phyloP scores from a whole-genome alignment of 352 stramenopile genomes.

The Phytophthora capsici region DNA sequence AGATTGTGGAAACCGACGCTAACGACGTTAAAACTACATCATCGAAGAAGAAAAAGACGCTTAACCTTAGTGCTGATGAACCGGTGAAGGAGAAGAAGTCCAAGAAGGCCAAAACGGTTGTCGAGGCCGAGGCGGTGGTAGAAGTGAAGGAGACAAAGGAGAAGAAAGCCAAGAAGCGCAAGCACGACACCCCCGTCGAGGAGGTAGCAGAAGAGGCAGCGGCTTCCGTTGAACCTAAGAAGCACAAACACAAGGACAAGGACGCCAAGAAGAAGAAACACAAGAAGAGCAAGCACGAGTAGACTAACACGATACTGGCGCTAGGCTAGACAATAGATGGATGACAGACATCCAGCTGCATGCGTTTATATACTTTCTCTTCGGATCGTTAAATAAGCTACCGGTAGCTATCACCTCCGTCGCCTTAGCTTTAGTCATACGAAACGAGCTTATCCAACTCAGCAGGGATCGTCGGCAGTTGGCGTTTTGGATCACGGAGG shows the following conservation, averaged over 20 bases:
- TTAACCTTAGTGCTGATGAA: neutral
- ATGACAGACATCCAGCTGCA: constrained; percentile 27
- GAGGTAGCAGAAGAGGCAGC: constrained; percentile 35
- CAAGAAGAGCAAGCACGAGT: constrained; percentile 67
- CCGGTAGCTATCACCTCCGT: neutral
- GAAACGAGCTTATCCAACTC: constrained; percentile 43
- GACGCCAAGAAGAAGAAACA: constrained; percentile 50
- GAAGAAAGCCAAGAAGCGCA: constrained; percentile 50
- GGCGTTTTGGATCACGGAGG: constrained; percentile 58
- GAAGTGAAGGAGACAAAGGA: constrained; percentile 28
- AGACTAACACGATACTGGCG: constrained; percentile 29
- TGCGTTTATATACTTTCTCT: constrained; percentile 36
- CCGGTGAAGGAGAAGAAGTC: constrained; percentile 33
- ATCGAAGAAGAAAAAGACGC: no score
- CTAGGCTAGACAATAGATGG: constrained; percentile 31
- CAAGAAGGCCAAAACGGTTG: constrained; percentile 30
- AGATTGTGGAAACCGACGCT: neutral
- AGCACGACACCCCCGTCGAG: constrained; percentile 25
- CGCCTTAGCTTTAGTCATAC: constrained; percentile 31
- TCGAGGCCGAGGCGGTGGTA: constrained; percentile 14
- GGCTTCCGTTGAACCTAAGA: constrained; percentile 20
- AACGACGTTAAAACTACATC: no score
- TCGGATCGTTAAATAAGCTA: constrained; percentile 30
- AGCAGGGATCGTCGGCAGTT: constrained; percentile 44
- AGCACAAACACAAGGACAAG: constrained; percentile 43